Conservation (phyloP, 306 rosid genomes). For the Inga leiocalycina region DNA sequence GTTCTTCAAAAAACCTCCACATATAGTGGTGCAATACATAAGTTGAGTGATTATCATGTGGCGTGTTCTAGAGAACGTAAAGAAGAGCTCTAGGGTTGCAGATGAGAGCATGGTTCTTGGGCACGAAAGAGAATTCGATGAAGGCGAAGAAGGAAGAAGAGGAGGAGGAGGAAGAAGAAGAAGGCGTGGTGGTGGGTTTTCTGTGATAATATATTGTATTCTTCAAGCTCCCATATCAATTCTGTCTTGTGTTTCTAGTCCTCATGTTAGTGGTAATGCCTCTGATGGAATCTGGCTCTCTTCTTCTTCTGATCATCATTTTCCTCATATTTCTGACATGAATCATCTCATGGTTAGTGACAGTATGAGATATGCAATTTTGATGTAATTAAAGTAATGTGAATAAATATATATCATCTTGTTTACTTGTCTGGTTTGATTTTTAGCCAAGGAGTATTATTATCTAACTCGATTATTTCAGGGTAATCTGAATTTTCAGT, state of each 20-base stretch:
- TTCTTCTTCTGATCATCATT: constrained; percentile 42
- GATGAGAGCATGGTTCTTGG: constrained; percentile 74
- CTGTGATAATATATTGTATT: constrained; percentile 47
- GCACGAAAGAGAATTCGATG: background rate
- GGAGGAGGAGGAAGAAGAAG: constrained; percentile 36
- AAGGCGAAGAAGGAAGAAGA: constrained; percentile 18
- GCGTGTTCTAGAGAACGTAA: constrained; percentile 49
- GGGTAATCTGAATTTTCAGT: background rate
- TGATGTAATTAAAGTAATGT: constrained; percentile 57
- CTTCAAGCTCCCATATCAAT: constrained; percentile 69
- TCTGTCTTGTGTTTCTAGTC: constrained; percentile 77
- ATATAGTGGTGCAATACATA: background rate
- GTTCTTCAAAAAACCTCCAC: background rate
- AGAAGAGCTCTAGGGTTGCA: constrained; percentile 80
- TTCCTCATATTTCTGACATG: constrained; percentile 70
- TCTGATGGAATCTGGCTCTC: constrained; percentile 76
- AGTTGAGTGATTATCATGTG: constrained; percentile 28
- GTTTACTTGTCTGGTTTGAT: background rate
- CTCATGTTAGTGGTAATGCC: constrained; percentile 53
- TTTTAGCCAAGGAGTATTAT: background rate
- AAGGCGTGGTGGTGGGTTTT: constrained; percentile 49
- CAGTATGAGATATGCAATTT: constrained; percentile 96
- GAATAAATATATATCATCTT: background rate
- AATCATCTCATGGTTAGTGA: constrained; percentile 95
- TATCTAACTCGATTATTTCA: too few species aligned